Conservation (phyloP, 768 basidiomycete species). For the Tephrocybe rancida region DNA sequence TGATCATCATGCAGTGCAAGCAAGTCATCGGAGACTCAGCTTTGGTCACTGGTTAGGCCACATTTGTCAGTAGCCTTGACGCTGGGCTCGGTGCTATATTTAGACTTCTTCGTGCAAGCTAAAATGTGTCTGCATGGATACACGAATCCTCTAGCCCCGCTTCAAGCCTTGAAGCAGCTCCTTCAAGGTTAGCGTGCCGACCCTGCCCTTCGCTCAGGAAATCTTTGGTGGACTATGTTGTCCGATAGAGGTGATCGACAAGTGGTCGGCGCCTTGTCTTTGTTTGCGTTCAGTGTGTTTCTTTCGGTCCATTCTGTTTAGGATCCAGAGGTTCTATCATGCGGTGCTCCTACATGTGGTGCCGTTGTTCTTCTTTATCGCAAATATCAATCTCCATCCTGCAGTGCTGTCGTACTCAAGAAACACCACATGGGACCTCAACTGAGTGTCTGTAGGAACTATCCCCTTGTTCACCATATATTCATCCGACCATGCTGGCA, state of each 20-base stretch:
- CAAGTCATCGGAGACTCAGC: neutral
- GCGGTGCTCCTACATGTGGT: constrained; percentile 15
- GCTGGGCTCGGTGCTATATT: too few relatives aligned
- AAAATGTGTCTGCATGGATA: too few relatives aligned
- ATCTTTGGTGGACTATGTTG: too few relatives aligned
- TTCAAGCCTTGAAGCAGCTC: too few relatives aligned
- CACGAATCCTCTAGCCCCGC: too few relatives aligned
- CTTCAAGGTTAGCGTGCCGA: too few relatives aligned
- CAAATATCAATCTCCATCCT: neutral
- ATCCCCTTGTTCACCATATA: constrained; percentile 2
- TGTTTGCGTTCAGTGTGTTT: neutral
- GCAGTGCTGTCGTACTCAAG: neutral
- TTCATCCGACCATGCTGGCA: neutral
- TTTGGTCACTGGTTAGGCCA: too few relatives aligned
- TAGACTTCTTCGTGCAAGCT: too few relatives aligned
- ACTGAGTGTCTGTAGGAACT: neutral
- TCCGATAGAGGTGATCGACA: neutral
- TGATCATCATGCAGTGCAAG: neutral
- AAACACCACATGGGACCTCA: constrained; percentile 1
- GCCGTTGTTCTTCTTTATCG: neutral
- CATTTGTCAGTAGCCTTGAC: too few relatives aligned
- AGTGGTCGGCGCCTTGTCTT: neutral
- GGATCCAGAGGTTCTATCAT: constrained; percentile 6
- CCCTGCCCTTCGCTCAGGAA: too few relatives aligned
- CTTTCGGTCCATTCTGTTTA: neutral